Conservation (phyloP, 2,329 filamentous ascomycete species). For the Phaeophleospora eucalypticola region DNA sequence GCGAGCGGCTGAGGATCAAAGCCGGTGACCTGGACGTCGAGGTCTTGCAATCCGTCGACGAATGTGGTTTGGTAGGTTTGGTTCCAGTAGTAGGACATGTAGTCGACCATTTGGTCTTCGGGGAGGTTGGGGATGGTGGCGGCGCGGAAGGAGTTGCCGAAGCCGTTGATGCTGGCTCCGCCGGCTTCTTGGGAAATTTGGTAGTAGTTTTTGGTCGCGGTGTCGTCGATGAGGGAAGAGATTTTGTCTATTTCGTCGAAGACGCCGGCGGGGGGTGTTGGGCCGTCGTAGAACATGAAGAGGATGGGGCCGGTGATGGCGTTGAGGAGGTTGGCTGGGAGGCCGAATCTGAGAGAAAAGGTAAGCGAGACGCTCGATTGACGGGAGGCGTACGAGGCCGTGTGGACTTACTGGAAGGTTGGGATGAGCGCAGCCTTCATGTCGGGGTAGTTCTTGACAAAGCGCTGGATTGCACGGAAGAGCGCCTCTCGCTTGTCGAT, state of each 20-base stretch:
- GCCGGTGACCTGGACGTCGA: constrained; percentile 19
- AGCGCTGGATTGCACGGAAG: constrained; percentile 14
- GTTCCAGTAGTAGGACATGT: constrained; percentile 12
- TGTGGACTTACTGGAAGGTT: constrained; percentile 8
- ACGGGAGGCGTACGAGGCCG: too few species aligned
- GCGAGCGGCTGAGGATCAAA: constrained; percentile 19
- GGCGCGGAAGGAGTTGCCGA: constrained; percentile 22
- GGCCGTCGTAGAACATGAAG: constrained; percentile 21
- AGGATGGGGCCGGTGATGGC: constrained; percentile 17
- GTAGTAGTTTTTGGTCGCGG: constrained; percentile 12
- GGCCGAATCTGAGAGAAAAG: constrained; percentile 7
- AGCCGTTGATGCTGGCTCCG: constrained; percentile 14
- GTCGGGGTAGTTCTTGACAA: constrained; percentile 16
- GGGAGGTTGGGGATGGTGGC: constrained; percentile 16
- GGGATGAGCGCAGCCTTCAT: constrained; percentile 19
- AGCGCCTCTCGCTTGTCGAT: constrained; percentile 13
- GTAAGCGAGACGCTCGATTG: neutral
- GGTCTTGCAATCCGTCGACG: constrained; percentile 9
- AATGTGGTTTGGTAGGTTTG: constrained; percentile 10
- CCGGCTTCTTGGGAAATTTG: constrained; percentile 14
- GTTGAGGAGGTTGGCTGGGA: constrained; percentile 15
- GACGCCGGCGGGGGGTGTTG: constrained; percentile 11
- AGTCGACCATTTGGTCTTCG: constrained; percentile 17
- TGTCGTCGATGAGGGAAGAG: constrained; percentile 4
- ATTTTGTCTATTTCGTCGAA: constrained; percentile 19